Evolutionary conservation across 441 rosid genomes (phyloP).

Genomic region (Flueggea neowawraea): DNA sequence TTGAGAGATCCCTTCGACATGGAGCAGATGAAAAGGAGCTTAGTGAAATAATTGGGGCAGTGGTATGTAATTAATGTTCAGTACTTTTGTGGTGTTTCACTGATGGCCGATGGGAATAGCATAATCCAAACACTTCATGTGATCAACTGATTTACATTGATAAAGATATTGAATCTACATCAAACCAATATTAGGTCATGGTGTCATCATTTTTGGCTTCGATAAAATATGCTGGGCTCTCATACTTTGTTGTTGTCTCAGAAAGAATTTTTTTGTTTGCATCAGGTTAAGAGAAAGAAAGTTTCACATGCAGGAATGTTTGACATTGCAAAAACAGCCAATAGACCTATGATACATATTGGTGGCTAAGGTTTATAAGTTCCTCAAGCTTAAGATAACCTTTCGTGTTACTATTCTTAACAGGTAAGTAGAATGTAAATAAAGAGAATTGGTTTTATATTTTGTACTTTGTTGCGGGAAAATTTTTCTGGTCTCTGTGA

Average conservation of each 20-base stretch:
- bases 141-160: not conserved
- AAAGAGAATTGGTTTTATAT: too few relatives aligned
- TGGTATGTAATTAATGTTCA: slow-evolving; percentile 44
- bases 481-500: too few relatives aligned
- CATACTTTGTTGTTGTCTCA: not conserved
- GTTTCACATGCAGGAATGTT: slow-evolving; percentile 96
- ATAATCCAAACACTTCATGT: not conserved
- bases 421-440: too few relatives aligned
- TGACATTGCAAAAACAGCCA: slow-evolving; percentile 86
- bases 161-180: too few relatives aligned
- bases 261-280: slow-evolving; percentile 5
- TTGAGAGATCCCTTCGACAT: slow-evolving; percentile 79
- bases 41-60: slow-evolving; percentile 79
- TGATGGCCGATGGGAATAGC: not conserved
- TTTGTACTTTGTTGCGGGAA: too few relatives aligned
- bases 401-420: not conserved
- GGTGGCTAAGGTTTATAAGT: slow-evolving; percentile 57
- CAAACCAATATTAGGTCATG: not conserved
- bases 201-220: not conserved
- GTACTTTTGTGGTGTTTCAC: not conserved
- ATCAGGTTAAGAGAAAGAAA: slow-evolving; percentile 89
- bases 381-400: not conserved
- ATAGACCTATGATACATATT: slow-evolving; percentile 94
- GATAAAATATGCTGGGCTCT: not conserved
- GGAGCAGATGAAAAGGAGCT: slow-evolving; percentile 70